Conservation (phyloP, 192 early-diverging fungal species). For the Thamnidium elegans region DNA sequence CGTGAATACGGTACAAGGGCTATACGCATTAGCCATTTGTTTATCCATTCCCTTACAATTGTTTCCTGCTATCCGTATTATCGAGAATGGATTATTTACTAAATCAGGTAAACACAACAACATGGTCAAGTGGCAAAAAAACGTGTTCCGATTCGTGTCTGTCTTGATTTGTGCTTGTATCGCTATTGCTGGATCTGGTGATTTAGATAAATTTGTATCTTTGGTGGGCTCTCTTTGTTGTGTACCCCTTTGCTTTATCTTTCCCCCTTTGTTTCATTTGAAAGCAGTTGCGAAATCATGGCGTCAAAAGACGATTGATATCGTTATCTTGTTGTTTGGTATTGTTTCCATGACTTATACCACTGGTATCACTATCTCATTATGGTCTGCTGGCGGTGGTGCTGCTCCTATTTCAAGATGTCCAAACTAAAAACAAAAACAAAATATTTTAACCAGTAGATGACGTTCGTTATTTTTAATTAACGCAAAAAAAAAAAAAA, state of each 20-base stretch:
- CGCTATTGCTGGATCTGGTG: slow-evolving; percentile 72
- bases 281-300: slow-evolving; percentile 55
- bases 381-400: slow-evolving; percentile 45
- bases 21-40: slow-evolving; percentile 92
- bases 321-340: slow-evolving; percentile 65
- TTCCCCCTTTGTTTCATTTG: slow-evolving; percentile 84
- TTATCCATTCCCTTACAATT: slow-evolving; percentile 89
- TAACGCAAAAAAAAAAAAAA: background rate
- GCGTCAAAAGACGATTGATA: slow-evolving; percentile 51
- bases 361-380: slow-evolving; percentile 70
- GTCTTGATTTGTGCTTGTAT: slow-evolving; percentile 67
- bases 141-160: slow-evolving; percentile 69
- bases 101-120: slow-evolving; percentile 76
- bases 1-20: slow-evolving; percentile 70
- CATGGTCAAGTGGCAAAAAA: slow-evolving; percentile 86
- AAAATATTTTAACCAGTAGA: no score
- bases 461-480: no score
- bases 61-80: slow-evolving; percentile 93
- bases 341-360: slow-evolving; percentile 74
- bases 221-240: slow-evolving; percentile 37
- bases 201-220: slow-evolving; percentile 42
- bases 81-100: slow-evolving; percentile 82
- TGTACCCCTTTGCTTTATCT: slow-evolving; percentile 76
- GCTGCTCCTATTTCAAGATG: slow-evolving; percentile 26
- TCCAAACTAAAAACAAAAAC: background rate